Base-by-base conservation (phyloP, 2,329 filamentous ascomycete species). In the Helotiales sp. region DNA sequence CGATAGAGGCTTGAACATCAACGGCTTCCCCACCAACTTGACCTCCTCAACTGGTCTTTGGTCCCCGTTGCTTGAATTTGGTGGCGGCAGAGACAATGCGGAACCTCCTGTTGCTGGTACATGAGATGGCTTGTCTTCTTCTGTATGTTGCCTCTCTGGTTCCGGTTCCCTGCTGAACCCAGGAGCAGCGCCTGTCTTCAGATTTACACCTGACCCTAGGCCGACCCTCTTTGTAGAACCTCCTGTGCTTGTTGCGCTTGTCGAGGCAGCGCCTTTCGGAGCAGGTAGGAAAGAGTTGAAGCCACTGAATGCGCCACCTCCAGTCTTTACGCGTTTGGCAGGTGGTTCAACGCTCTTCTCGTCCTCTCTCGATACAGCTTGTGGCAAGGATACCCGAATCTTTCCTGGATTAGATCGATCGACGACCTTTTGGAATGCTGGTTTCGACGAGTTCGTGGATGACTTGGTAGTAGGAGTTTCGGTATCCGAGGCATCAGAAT, bases 1-100 rank as follows among this genome's bases (percentile, higher is more conserved):
- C 1, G 93, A 96, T 34, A 97, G 77, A 3, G 93, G 93, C 70
- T 87, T 89, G 73, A 98, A 97, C 84, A 91, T 90, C 73, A 93
- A 84, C 12, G 91, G 85, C 66, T 93, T 95, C 19, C 89, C 90
- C 2, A 87, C 82, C 13, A 89, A 74, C 74, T 90, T 88, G 15
- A 88, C 81, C 57, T 88, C 84, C 1, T 82, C 78, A n/a, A 81
- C 81, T 25, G 81, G 74, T 67, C 85, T 68, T 67, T 84, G 79
- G 40, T 81, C 81, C 12, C 76, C 77, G 1, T 81, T 79, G 66
- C 83, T 80, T 30, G 77, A 75, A n/a, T 75, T 77, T 9, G 79
- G 75, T n/a, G 77, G 66, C 5, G 76, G 74, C n/a, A 79, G 67
- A 22, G 58, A 69, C 64, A 76, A 60, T 51, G 66, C 61, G 52